Percentiles rank a stretch among this genome's conserved stretches.
Evolutionary conservation across 371 early-diverging fungal genomes (phyloP).

Genomic region (Lichtheimia hyalospora): DNA sequence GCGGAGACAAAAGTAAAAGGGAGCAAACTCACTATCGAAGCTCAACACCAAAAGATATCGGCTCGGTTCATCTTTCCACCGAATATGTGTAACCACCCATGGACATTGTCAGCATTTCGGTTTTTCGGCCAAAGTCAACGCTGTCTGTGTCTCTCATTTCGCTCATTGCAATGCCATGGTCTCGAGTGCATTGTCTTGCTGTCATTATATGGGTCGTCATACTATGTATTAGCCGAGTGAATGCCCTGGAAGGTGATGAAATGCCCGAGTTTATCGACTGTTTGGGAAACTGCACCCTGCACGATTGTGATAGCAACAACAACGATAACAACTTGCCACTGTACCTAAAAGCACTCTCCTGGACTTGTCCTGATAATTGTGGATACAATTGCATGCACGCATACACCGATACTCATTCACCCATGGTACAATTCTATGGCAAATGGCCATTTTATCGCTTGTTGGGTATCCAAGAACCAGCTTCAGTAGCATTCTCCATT

Average conservation of each 20-base stretch:
- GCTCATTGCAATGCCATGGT: no score
- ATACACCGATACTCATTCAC: background rate
- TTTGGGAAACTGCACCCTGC: background rate
- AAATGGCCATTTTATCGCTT: conserved; percentile 88
- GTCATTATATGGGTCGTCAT: background rate
- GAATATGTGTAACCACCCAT: no score
- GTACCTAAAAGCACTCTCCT: background rate
- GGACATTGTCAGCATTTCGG: no score
- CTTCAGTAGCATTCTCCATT: conserved; percentile 87
- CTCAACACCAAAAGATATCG: no score
- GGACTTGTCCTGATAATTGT: conserved; percentile 8
- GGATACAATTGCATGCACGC: conserved; percentile 12
- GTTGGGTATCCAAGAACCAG: conserved; percentile 92
- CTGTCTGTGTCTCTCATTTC: no score
- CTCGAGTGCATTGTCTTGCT: background rate
- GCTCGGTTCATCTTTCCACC: no score
- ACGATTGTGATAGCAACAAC: background rate
- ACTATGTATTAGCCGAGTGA: background rate
- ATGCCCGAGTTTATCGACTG: conserved; percentile 7
- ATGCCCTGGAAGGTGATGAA: conserved; percentile 6
- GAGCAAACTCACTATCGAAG: no score
- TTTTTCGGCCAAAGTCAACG: no score
- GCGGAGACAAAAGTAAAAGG: no score
- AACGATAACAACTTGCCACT: background rate
- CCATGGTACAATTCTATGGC: conserved; percentile 11